These are phyloP conservation scores for Suzukiozyma palmioleophila DNA, from an alignment of 1,139 yeast species.

Conservation along the genomic window DNA sequence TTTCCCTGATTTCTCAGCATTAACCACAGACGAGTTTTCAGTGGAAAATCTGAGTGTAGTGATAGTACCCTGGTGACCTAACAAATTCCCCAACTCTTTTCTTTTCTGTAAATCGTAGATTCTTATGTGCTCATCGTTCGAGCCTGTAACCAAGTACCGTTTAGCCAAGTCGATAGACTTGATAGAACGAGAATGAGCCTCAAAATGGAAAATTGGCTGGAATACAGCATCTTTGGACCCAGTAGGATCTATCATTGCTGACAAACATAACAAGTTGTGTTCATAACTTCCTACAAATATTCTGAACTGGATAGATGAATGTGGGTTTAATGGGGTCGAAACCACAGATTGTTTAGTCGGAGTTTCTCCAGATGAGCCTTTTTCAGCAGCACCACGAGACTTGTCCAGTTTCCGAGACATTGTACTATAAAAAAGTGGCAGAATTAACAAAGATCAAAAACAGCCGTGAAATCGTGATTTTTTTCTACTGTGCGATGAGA, in stretches of 20 bases:
- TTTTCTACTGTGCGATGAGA: background rate
- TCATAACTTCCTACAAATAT: conserved; percentile 94
- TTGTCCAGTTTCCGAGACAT: background rate
- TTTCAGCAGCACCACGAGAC: background rate
- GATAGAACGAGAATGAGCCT: conserved; percentile 87
- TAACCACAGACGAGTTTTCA: conserved; percentile 21
- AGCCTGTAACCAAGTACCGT: conserved; percentile 87
- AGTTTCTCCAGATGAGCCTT: background rate
- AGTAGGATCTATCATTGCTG: conserved; percentile 49
- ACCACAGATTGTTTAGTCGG: background rate
- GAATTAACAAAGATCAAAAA: too few relatives aligned
- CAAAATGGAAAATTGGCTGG: conserved; percentile 92
- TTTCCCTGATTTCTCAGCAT: conserved; percentile 51
- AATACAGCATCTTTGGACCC: conserved; percentile 50
- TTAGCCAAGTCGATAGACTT: conserved; percentile 79
- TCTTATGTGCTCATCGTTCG: conserved; percentile 93
- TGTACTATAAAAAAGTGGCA: too few relatives aligned
- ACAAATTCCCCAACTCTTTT: conserved; percentile 85
- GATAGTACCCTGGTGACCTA: conserved; percentile 88
- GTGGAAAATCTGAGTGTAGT: conserved; percentile 70
- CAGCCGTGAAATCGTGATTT: background rate
- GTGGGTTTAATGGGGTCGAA: background rate
- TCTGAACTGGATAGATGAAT: conserved; percentile 46
- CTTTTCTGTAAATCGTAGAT: conserved; percentile 92
- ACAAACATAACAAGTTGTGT: conserved; percentile 83